These are phyloP conservation scores for Melaleuca quinquenervia DNA, from an alignment of 345 rosid species.

Conservation along the genomic window DNA sequence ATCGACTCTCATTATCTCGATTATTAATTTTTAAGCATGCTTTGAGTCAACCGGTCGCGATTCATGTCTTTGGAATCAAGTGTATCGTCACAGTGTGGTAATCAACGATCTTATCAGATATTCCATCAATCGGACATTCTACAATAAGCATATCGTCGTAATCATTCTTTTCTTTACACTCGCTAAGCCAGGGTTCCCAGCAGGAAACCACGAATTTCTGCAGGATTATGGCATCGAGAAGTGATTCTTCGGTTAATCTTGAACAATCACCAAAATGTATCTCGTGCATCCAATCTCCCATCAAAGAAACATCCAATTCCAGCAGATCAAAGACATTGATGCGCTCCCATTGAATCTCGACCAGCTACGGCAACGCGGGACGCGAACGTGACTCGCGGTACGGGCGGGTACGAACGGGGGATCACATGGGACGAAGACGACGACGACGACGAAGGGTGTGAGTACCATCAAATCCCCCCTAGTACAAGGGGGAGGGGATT, in stretches of 20 bases:
- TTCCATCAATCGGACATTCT: not conserved
- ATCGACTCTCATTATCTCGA: not conserved
- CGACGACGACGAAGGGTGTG: not conserved
- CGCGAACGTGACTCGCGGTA: not conserved
- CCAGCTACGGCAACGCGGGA: not conserved
- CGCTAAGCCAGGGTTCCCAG: accelerated
- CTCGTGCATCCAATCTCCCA: not conserved
- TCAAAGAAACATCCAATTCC: not conserved
- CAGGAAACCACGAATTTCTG: not conserved
- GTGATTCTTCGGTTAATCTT: not conserved
- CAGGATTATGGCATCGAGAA: not conserved
- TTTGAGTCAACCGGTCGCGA: not conserved
- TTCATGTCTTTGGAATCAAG: not conserved
- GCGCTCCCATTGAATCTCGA: not conserved
- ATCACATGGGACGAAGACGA: not conserved
- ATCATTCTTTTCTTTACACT: not conserved
- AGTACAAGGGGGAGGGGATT: no score
- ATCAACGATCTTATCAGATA: not conserved
- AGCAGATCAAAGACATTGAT: not conserved
- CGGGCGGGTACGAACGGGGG: not conserved
- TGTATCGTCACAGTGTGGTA: not conserved
- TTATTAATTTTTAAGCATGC: not conserved
- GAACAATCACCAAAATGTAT: not conserved
- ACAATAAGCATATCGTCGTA: not conserved
- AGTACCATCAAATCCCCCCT: not conserved